phyloP scores from a whole-genome alignment of 805 yeast species.

The Jamesozyma jinghongensis region DNA sequence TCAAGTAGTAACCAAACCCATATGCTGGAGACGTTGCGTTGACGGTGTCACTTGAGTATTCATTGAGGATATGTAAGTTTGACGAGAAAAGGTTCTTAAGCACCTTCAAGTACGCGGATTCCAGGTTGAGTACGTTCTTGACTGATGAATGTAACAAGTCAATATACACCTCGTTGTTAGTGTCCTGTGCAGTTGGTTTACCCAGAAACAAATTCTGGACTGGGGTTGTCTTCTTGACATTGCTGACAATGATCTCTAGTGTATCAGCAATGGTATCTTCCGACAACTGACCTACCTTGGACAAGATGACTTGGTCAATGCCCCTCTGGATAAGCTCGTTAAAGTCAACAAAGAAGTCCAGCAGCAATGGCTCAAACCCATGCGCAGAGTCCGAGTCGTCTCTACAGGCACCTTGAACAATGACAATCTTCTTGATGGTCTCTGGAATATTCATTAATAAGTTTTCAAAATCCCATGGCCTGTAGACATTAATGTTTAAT shows the following conservation, averaged over 20 bases:
- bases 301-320: slow-evolving; percentile 46
- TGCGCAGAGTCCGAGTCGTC: slow-evolving; percentile 10
- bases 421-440: slow-evolving; percentile 45
- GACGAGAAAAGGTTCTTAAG: slow-evolving; percentile 54
- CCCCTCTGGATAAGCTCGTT: slow-evolving; percentile 37
- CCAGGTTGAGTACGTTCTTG: slow-evolving; percentile 45
- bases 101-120: slow-evolving; percentile 69
- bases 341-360: slow-evolving; percentile 64
- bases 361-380: slow-evolving; percentile 59
- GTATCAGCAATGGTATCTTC: slow-evolving; percentile 26
- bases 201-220: slow-evolving; percentile 59
- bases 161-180: slow-evolving; percentile 1
- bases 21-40: slow-evolving; percentile 66
- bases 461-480: slow-evolving; percentile 58
- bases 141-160: slow-evolving; percentile 19
- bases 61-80: slow-evolving; percentile 53
- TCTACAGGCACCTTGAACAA: slow-evolving; percentile 50
- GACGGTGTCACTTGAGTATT: slow-evolving; percentile 37
- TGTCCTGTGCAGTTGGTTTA: slow-evolving; percentile 6
- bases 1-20: slow-evolving; percentile 72
- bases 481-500: slow-evolving; percentile 52
- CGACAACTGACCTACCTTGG: slow-evolving; percentile 33
- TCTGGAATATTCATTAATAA: slow-evolving; percentile 46
- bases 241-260: slow-evolving; percentile 39
- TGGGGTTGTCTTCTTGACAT: slow-evolving; percentile 46